These are phyloP conservation scores for Lizonia empirigonia DNA, from an alignment of 2,329 filamentous ascomycete genomes.

Conservation along the genomic window DNA sequence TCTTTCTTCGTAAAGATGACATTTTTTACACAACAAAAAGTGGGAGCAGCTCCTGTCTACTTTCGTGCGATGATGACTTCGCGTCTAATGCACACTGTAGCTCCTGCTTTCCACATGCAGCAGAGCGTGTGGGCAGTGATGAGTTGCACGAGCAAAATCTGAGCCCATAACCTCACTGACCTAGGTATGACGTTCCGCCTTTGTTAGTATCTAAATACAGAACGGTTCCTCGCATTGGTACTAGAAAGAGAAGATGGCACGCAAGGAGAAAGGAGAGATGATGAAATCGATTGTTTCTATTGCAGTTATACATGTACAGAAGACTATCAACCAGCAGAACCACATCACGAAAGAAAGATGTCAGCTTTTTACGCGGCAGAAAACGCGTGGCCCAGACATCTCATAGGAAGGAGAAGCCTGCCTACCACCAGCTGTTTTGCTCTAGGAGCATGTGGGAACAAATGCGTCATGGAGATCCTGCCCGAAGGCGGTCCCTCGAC, in stretches of 20 bases:
- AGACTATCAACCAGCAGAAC: not conserved
- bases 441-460: not conserved
- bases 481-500: not conserved
- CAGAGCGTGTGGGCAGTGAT: slow-evolving; percentile 16
- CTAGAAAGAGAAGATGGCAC: slow-evolving; percentile 11
- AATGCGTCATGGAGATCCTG: not conserved
- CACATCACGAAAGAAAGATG: not conserved
- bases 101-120: not conserved
- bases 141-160: slow-evolving; percentile 16
- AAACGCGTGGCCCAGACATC: not conserved
- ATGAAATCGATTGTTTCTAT: slow-evolving; percentile 9
- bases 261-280: slow-evolving; percentile 8
- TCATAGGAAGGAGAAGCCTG: slow-evolving; percentile 1
- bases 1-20: slow-evolving; percentile 16
- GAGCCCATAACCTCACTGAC: slow-evolving; percentile 14
- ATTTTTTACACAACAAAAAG: slow-evolving; percentile 7
- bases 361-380: not conserved
- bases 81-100: slow-evolving; percentile 16
- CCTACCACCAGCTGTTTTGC: not conserved
- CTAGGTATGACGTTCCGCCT: not conserved
- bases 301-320: slow-evolving; percentile 10
- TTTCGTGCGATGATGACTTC: slow-evolving; percentile 18
- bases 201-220: no score
- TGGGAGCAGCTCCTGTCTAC: slow-evolving; percentile 14
- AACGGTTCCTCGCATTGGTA: no score